Percentiles rank a stretch among this genome's conserved stretches.
Evolutionary conservation across 495 filamentous ascomycete species (phyloP).

Genomic region (Cenococcum geophilum): DNA sequence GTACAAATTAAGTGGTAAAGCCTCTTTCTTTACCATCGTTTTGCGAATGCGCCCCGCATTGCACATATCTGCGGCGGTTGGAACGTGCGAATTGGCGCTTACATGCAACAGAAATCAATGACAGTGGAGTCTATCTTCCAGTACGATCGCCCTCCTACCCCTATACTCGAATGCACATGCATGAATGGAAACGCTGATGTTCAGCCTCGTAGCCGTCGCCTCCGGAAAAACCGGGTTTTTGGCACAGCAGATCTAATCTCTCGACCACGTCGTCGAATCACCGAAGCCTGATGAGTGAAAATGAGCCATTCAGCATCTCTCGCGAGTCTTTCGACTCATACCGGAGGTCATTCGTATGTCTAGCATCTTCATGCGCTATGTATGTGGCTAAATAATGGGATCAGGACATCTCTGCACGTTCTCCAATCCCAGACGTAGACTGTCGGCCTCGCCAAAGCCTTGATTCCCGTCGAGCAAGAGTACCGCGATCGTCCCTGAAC

Average conservation of each 20-base stretch:
- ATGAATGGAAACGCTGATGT: conserved; percentile 18
- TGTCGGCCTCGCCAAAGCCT: conserved; percentile 64
- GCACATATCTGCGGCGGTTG: neutral
- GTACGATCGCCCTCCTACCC: conserved; percentile 45
- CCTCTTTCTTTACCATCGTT: neutral
- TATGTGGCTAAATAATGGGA: conserved; percentile 19
- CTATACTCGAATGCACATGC: neutral
- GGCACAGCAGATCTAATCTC: conserved; percentile 61
- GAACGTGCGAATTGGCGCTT: conserved; percentile 13
- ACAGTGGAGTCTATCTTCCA: conserved; percentile 92
- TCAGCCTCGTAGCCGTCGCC: conserved; percentile 67
- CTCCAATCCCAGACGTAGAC: conserved; percentile 55
- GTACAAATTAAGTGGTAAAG: conserved; percentile 41
- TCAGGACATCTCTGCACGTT: conserved; percentile 89
- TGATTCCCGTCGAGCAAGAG: conserved; percentile 56
- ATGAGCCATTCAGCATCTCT: conserved; percentile 94
- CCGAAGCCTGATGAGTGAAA: conserved; percentile 57
- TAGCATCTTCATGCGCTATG: conserved; percentile 9
- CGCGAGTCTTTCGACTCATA: conserved; percentile 98
- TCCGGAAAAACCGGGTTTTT: conserved; percentile 70
- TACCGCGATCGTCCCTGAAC: conserved; percentile 45
- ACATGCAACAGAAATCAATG: conserved; percentile 72
- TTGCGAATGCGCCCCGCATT: too few relatives aligned
- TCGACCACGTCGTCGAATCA: conserved; percentile 63
- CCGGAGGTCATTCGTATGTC: conserved; percentile 83